A percentile compares a stretch with the other conserved stretches of the same genome.
phyloP scores from a whole-genome alignment of 2,329 filamentous ascomycete genomes.

The Ciborinia camelliae region DNA sequence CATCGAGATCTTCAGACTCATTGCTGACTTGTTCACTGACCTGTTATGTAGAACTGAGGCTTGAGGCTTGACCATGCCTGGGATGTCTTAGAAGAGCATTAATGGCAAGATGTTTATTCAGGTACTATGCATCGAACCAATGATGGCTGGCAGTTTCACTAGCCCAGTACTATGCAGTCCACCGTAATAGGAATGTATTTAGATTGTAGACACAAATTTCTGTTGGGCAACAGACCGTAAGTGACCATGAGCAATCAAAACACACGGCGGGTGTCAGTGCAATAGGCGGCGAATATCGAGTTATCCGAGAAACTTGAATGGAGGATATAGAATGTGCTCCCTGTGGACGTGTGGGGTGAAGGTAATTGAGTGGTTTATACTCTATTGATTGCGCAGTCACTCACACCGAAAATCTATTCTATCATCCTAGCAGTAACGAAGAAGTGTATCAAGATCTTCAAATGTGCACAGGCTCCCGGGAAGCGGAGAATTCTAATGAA shows the following conservation, averaged over 20 bases:
- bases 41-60: not conserved
- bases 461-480: not conserved
- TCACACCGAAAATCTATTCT: not conserved
- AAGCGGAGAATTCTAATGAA: not conserved
- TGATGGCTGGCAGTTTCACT: not conserved
- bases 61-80: not conserved
- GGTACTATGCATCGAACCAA: not conserved
- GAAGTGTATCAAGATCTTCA: not conserved
- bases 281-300: not conserved
- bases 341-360: not conserved
- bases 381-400: not conserved
- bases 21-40: not conserved
- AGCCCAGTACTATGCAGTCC: not conserved
- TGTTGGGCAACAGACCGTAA: not conserved
- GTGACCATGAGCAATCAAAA: not conserved
- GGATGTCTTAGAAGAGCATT: not conserved
- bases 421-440: not conserved
- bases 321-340: not conserved
- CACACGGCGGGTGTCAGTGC: not conserved
- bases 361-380: not conserved
- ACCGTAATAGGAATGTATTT: not conserved
- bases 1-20: not conserved
- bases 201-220: not conserved
- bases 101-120: not conserved
- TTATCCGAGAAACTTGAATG: not conserved